phyloP scores from a whole-genome alignment of 495 filamentous ascomycete genomes.

The Chaetomium cochliodes region DNA sequence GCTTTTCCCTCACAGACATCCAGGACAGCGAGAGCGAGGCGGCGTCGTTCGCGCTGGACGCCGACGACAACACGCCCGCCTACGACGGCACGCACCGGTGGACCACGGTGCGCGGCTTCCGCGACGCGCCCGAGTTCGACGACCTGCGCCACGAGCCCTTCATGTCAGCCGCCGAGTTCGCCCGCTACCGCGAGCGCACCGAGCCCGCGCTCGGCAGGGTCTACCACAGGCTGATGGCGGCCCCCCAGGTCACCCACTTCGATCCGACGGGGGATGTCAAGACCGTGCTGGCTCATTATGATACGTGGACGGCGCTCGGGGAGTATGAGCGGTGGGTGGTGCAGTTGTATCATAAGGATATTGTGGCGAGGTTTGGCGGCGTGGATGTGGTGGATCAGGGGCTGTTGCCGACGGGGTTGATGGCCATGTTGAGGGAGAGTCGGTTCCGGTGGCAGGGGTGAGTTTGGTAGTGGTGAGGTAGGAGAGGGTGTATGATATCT shows the following conservation, averaged over 20 bases:
- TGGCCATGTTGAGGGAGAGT: conserved; percentile 46
- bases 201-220: conserved; percentile 24
- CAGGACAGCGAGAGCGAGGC: not conserved
- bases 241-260: conserved; percentile 13
- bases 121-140: conserved; percentile 16
- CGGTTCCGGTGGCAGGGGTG: conserved; percentile 34
- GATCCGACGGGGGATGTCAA: conserved; percentile 18
- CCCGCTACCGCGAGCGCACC: conserved; percentile 43
- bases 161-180: conserved; percentile 51
- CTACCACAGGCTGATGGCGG: conserved; percentile 23
- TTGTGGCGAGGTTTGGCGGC: conserved; percentile 51
- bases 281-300: conserved; percentile 21
- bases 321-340: conserved; percentile 51
- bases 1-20: not conserved
- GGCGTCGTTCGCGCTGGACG: too few species aligned
- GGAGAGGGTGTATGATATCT: not conserved
- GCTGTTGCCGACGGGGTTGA: conserved; percentile 54
- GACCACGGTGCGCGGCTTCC: not conserved
- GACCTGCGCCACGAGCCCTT: conserved; percentile 37
- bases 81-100: not conserved
- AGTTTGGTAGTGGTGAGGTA: not conserved
- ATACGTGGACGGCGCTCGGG: conserved; percentile 21
- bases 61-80: too few species aligned
- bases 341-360: conserved; percentile 51
- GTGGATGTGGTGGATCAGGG: conserved; percentile 52